Evolutionary conservation across 2,329 filamentous ascomycete genomes (phyloP).

Genomic region (Ophiostoma fasciatum): DNA sequence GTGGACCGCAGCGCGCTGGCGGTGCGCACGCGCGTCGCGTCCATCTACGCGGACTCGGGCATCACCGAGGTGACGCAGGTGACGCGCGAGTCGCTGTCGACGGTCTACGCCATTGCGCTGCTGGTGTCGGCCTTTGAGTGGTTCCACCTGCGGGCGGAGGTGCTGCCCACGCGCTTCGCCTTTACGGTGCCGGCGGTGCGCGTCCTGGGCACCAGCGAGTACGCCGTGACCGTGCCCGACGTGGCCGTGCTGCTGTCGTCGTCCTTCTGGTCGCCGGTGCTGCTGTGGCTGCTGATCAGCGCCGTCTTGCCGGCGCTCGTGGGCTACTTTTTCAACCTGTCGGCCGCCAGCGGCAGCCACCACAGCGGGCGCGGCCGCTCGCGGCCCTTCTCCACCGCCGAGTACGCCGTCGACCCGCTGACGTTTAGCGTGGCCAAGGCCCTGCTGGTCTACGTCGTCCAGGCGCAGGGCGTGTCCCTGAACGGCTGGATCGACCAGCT

Average conservation of each 20-base stretch:
- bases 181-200: slow-evolving; percentile 54
- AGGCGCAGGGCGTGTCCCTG: slow-evolving; percentile 49
- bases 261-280: slow-evolving; percentile 71
- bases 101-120: slow-evolving; percentile 56
- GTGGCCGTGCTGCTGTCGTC: slow-evolving; percentile 62
- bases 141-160: slow-evolving; percentile 50
- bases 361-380: slow-evolving; percentile 27
- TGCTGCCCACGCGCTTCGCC: slow-evolving; percentile 57
- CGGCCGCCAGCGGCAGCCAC: slow-evolving; percentile 30
- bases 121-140: slow-evolving; percentile 56
- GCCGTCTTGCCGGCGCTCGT: slow-evolving; percentile 52
- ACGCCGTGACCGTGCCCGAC: slow-evolving; percentile 59
- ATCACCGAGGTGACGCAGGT: slow-evolving; percentile 50
- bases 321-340: slow-evolving; percentile 87
- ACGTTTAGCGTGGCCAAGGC: slow-evolving; percentile 85
- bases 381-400: slow-evolving; percentile 21
- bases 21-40: slow-evolving; percentile 49
- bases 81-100: slow-evolving; percentile 56
- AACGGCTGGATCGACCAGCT: slow-evolving; percentile 44
- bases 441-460: slow-evolving; percentile 66
- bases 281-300: slow-evolving; percentile 62
- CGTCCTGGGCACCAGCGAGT: slow-evolving; percentile 38
- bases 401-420: slow-evolving; percentile 64
- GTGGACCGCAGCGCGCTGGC: slow-evolving; percentile 58
- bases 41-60: slow-evolving; percentile 49